Evolutionary conservation across 2,329 filamentous ascomycete species (phyloP), one percentile per base, ranked within the genome.

Genomic region (Ophiostoma tasmaniense): DNA sequence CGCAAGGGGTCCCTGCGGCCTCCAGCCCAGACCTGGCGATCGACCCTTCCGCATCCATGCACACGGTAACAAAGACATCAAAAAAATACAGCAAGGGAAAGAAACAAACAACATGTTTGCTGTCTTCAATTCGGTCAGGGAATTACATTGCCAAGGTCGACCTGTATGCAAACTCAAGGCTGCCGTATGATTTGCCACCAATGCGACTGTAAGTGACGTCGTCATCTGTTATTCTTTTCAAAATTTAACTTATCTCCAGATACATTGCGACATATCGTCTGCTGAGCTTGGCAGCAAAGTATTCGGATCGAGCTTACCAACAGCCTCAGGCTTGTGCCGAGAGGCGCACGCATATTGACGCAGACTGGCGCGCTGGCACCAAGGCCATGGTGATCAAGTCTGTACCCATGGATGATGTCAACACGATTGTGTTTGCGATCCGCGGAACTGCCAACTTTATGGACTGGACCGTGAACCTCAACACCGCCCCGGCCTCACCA

Each of bases 311-410:
- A 45, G 92, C 91, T 2, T 96, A 96, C 76, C 83, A 85, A 59
- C 83, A 84, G 45, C 88, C 91, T 0, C 79, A 80, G 0, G 84
- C 64, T 22, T 28, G 85, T 0, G 80, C 82, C 28, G 90, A 93
- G 77, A 82, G 83, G 14, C 87, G 91, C 73, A 83, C 88, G 1
- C 90, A 91, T 73, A 83, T 95, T 45, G 83, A 88, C 45, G 87
- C 90, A 3, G 87, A 93, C 76, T 90, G 88, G 84, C 83, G 83
- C 25, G 83, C 85, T 3, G 91, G 91, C n/a, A 90, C 91, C 0
- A 94, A 93, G 76, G 90, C 92, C 30, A 94, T 94, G 89, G 87
- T 91, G 20, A 88, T 96, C 75, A 94, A 93, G 75, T 92, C 89
- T 0, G 84, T 93, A 0, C 87, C 91, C 1, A 87, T 93, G 76